These are phyloP conservation scores for Verticillium dahliae DNA, from an alignment of 2,329 filamentous ascomycete genomes.

Conservation along the genomic window DNA sequence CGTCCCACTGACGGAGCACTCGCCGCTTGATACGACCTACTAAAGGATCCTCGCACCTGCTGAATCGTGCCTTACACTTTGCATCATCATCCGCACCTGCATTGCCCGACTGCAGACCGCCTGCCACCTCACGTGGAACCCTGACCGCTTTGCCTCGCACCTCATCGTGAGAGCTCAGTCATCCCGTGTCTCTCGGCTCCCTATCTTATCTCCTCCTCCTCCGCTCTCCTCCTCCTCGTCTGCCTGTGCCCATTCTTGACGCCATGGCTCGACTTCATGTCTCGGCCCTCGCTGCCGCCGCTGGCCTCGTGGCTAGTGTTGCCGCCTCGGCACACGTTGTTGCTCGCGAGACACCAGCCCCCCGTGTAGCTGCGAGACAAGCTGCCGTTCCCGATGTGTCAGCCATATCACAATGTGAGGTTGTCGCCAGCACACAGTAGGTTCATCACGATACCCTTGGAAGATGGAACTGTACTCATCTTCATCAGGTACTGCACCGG, in stretches of 20 bases:
- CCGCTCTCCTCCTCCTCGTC: too few relatives aligned
- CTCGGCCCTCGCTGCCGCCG: not conserved
- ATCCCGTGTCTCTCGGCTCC: not conserved
- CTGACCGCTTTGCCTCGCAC: not conserved
- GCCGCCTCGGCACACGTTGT: constrained; percentile 4
- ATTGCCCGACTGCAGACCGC: not conserved
- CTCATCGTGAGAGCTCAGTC: not conserved
- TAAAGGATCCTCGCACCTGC: not conserved
- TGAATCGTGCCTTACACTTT: not conserved
- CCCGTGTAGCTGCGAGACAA: constrained; percentile 18
- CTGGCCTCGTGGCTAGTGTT: not conserved
- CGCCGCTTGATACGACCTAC: not conserved
- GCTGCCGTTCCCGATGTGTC: constrained; percentile 16
- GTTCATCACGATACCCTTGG: not conserved
- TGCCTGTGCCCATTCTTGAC: not conserved
- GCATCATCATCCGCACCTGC: not conserved
- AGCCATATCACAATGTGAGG: constrained; percentile 9
- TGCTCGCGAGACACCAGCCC: constrained; percentile 7
- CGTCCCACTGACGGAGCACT: not conserved
- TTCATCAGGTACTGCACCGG: constrained; percentile 6
- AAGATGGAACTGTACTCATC: not conserved
- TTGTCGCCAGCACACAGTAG: constrained; percentile 11
- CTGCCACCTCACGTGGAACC: not conserved
- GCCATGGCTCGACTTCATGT: not conserved
- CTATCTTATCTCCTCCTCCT: not conserved